Conservation (phyloP, 2,329 filamentous ascomycete species). For the Cladophialophora bantiana region DNA sequence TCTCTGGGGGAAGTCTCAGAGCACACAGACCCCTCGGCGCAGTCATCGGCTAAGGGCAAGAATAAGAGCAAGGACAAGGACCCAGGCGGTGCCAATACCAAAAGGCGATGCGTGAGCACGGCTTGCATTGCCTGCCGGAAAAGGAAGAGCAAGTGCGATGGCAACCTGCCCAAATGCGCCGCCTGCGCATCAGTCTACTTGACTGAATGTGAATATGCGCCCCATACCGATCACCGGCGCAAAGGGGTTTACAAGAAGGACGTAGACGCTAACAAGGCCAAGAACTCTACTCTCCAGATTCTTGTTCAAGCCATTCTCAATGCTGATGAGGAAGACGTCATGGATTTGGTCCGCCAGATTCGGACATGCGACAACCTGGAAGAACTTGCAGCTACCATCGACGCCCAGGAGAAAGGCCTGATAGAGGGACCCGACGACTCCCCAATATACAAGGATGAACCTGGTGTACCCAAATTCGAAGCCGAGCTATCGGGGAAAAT, state of each 20-base stretch:
- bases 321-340: conserved; percentile 84
- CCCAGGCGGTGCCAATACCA: conserved; percentile 49
- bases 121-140: conserved; percentile 81
- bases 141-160: conserved; percentile 89
- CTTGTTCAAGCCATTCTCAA: conserved; percentile 92
- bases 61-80: conserved; percentile 45
- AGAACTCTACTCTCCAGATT: conserved; percentile 87
- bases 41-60: conserved; percentile 39
- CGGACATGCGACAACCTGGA: conserved; percentile 81
- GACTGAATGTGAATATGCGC: conserved; percentile 85
- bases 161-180: conserved; percentile 87
- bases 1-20: conserved; percentile 4
- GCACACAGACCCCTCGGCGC: conserved; percentile 14
- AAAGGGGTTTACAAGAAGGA: conserved; percentile 98
- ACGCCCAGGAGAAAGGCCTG: conserved; percentile 60
- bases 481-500: conserved; percentile 88
- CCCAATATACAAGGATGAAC: conserved; percentile 45
- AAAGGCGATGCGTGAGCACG: conserved; percentile 82
- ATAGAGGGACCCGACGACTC: conserved; percentile 48
- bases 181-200: conserved; percentile 92
- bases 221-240: conserved; percentile 91
- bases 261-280: conserved; percentile 84
- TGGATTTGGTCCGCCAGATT: conserved; percentile 81
- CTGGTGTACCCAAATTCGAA: conserved; percentile 62
- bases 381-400: conserved; percentile 66